Percentiles rank a stretch among this genome's conserved stretches.
phyloP scores from a whole-genome alignment of 163 green algal genomes.

The Volvox carteri region DNA sequence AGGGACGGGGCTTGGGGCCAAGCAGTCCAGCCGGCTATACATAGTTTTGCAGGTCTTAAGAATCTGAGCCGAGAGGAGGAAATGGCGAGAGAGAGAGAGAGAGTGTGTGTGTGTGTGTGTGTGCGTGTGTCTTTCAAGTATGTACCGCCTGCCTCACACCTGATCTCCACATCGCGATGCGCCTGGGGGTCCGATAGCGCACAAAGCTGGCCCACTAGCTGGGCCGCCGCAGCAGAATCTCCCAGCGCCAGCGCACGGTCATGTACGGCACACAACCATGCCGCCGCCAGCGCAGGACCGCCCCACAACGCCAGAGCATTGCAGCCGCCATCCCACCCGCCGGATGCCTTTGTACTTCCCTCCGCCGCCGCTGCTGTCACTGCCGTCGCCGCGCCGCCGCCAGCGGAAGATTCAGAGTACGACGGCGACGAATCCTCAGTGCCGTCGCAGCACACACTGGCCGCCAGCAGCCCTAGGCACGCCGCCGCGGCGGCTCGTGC shows the following conservation, averaged over 20 bases:
- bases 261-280: constrained; percentile 35
- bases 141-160: constrained; percentile 14
- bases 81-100: too few species aligned
- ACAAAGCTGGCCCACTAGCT: constrained; percentile 13
- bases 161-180: constrained; percentile 40
- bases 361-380: too few species aligned
- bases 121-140: too few species aligned
- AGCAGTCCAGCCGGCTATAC: too few species aligned
- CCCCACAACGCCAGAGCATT: constrained; percentile 35
- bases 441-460: neutral
- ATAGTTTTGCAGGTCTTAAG: too few species aligned
- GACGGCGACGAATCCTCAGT: neutral
- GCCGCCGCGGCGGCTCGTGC: constrained; percentile 27
- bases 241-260: constrained; percentile 42
- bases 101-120: too few species aligned
- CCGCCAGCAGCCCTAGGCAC: constrained; percentile 14
- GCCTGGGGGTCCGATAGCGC: constrained; percentile 39
- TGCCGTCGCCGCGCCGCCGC: neutral
- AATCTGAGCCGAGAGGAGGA: too few species aligned
- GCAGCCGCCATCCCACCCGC: neutral
- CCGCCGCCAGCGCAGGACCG: constrained; percentile 25
- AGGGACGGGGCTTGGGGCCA: too few species aligned
- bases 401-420: neutral
- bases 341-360: neutral
- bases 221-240: constrained; percentile 19